These are phyloP conservation scores for Cocos nucifera DNA, from an alignment of 176 grass and related monocot species.

Conservation along the genomic window DNA sequence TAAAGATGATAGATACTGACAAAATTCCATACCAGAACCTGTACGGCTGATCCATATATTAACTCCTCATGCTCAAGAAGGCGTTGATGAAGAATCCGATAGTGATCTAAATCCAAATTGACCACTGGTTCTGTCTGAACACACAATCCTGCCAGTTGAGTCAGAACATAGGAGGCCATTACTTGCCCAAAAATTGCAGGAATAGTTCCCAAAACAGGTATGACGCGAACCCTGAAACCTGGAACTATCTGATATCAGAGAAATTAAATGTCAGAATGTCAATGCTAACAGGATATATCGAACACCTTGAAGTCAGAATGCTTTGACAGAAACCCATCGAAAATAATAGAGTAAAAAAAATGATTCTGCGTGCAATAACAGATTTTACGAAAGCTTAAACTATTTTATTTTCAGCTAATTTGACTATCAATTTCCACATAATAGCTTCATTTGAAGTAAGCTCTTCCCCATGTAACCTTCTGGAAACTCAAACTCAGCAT, in stretches of 20 bases:
- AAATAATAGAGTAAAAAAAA: too few relatives aligned
- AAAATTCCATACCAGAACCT: constrained; percentile 72
- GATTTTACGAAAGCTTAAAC: too few relatives aligned
- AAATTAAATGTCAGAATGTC: constrained; percentile 10
- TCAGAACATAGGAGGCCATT: constrained; percentile 85
- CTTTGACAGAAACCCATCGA: too few relatives aligned
- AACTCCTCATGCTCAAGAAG: constrained; percentile 92
- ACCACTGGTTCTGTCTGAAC: constrained; percentile 83
- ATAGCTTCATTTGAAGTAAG: background rate
- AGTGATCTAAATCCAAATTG: constrained; percentile 97
- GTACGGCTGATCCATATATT: constrained; percentile 50
- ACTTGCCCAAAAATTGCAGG: constrained; percentile 97
- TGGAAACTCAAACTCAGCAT: too few relatives aligned
- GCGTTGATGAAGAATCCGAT: constrained; percentile 75
- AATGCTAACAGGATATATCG: constrained; percentile 6
- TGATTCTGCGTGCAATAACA: too few relatives aligned
- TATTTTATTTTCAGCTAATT: too few relatives aligned
- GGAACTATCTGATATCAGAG: constrained; percentile 65
- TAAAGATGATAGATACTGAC: background rate
- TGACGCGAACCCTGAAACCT: constrained; percentile 92
- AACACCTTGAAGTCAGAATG: background rate
- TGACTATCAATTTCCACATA: too few relatives aligned
- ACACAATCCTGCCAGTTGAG: constrained; percentile 51
- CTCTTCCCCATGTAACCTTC: background rate
- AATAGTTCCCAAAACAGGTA: constrained; percentile 84